Evolutionary conservation across 768 basidiomycete genomes (phyloP).

Genomic region (Rubroboletus satanas): DNA sequence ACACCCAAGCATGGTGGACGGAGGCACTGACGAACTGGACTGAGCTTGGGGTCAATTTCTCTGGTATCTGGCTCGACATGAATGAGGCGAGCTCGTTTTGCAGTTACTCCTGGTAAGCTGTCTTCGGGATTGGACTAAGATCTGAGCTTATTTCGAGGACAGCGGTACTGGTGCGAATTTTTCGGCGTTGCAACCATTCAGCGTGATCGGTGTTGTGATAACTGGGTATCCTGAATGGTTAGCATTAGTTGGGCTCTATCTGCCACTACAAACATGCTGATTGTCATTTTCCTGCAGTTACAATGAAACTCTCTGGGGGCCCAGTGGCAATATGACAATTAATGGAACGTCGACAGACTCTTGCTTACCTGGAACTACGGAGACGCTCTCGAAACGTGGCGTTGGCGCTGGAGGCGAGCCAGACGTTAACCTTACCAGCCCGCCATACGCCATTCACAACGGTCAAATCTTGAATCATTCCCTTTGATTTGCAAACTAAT

Average conservation of each 20-base stretch:
- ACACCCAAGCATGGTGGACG: constrained; percentile 56
- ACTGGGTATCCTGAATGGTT: constrained; percentile 70
- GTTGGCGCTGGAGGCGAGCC: constrained; percentile 48
- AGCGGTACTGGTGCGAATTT: constrained; percentile 53
- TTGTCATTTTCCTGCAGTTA: constrained; percentile 41
- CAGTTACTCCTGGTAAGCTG: constrained; percentile 50
- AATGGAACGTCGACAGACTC: constrained; percentile 59
- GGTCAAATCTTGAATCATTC: constrained; percentile 35
- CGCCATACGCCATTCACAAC: constrained; percentile 71
- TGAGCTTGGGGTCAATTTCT: constrained; percentile 49
- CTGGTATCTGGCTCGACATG: constrained; percentile 70
- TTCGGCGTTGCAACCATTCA: constrained; percentile 56
- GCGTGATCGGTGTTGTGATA: constrained; percentile 44
- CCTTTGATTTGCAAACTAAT: not conserved
- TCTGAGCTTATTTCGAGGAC: constrained; percentile 1
- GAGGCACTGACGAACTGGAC: constrained; percentile 58
- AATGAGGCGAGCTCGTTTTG: constrained; percentile 68
- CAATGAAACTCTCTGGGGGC: constrained; percentile 55
- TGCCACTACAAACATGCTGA: not conserved
- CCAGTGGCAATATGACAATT: constrained; percentile 72
- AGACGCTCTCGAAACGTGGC: constrained; percentile 37
- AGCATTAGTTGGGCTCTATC: not conserved
- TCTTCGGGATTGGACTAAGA: too few relatives aligned
- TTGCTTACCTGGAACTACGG: constrained; percentile 18
- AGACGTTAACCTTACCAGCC: constrained; percentile 49